Evolutionary conservation across 345 rosid genomes (phyloP).

Genomic region (Corymbia maculata): DNA sequence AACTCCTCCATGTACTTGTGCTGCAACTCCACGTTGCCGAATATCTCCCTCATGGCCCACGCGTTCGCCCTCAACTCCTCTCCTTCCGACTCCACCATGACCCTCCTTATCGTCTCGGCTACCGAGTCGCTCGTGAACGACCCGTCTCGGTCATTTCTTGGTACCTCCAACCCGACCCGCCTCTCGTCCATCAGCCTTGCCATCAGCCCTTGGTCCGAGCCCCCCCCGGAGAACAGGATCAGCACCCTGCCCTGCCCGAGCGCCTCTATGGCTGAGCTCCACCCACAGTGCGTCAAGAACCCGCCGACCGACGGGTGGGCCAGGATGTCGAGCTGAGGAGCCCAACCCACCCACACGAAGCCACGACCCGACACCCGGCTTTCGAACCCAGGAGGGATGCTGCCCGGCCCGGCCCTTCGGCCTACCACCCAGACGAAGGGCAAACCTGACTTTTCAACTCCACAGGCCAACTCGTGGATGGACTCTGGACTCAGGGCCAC

Average conservation of each 20-base stretch:
- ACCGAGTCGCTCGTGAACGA: too few species aligned
- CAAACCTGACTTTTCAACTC: not conserved
- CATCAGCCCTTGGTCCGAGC: slow-evolving; percentile 5
- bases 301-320: slow-evolving; percentile 6
- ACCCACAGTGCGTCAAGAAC: slow-evolving; percentile 13
- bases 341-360: slow-evolving; percentile 5
- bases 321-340: slow-evolving; percentile 8
- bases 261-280: slow-evolving; percentile 9
- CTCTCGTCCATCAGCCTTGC: not conserved
- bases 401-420: not conserved
- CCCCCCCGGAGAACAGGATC: not conserved
- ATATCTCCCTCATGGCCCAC: not conserved
- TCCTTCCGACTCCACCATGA: slow-evolving; percentile 2
- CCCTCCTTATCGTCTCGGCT: not conserved
- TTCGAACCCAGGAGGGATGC: not conserved
- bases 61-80: slow-evolving; percentile 1
- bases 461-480: slow-evolving; percentile 5
- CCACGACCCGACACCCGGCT: not conserved
- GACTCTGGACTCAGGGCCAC: not conserved
- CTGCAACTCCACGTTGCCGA: not conserved
- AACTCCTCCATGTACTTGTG: not conserved
- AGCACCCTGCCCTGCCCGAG: not conserved
- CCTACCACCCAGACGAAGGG: slow-evolving; percentile 12
- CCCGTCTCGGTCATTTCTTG: too few species aligned
- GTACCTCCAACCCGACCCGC: not conserved